Base-by-base conservation (phyloP, 306 rosid species). In the Delonix regia region DNA sequence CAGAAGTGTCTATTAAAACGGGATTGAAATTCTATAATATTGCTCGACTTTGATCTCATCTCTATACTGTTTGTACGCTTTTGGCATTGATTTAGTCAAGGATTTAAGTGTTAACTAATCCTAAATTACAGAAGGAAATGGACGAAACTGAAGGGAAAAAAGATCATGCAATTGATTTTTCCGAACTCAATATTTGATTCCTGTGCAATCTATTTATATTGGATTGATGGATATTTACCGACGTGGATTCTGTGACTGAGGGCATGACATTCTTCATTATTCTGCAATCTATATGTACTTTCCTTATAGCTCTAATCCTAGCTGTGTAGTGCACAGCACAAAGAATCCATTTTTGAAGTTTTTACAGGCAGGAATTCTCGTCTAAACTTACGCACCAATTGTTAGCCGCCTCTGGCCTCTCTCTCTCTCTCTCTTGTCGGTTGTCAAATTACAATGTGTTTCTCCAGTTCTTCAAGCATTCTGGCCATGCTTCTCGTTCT, bases 401-500 rank as follows among this genome's bases (percentile, higher is more conserved):
- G 19, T 33, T 8, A 18, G 44, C 56, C 53, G 9, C 7, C 33
- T 65, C 53, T 71, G 11, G 27, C 33, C 28, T 21, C 45, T 66
- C 28, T 71, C 42, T 47, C 28, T 21, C 45, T 66, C 28, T 71
- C 42, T 47, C 47, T 47, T 16, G 9, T 1, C 7, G 68, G 22
- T 34, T 0, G 65, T 14, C 38, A 22, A 73, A 72, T 6, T 11
- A n/a, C 34, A 81, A 77, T 21, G 89, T 83, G 76, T 74, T 83
- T 0, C 28, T 19, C 14, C 15, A 21, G 60, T 21, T 53, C 52
- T 0, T 44, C 2, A 16, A 16, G 48, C 77, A 42, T 87, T 66
- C 14, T 78, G 22, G 84, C 81, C 49, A 13, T 81, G 71, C 60
- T 78, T 73, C 72, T 85, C 49, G 62, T 80, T 15, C 49, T 76